Conservation (phyloP, 208 protist genomes). For the Acanthamoeba royreba region DNA sequence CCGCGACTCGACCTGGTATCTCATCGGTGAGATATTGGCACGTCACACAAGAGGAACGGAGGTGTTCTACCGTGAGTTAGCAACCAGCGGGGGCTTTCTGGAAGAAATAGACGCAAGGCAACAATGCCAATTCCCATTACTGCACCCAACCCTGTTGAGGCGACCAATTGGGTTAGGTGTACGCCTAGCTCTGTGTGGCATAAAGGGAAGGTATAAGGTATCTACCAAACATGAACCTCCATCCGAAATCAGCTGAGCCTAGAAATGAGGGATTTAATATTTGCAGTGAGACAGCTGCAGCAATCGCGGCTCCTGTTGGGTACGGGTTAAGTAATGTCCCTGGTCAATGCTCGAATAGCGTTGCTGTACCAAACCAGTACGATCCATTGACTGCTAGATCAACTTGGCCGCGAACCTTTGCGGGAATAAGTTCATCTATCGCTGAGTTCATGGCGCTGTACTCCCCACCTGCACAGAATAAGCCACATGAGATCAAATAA, state of each 20-base stretch:
- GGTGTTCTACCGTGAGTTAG: not conserved
- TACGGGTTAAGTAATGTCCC: not conserved
- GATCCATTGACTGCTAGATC: constrained; percentile 29
- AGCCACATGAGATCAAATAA: too few relatives aligned
- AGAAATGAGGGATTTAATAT: not conserved
- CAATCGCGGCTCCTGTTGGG: not conserved
- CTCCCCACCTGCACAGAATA: not conserved
- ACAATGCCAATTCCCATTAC: not conserved
- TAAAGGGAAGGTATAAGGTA: not conserved
- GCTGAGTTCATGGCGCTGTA: not conserved
- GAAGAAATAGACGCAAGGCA: not conserved
- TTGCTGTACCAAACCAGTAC: not conserved
- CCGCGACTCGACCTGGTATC: not conserved
- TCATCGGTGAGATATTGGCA: not conserved
- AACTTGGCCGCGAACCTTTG: not conserved
- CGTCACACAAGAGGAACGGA: not conserved
- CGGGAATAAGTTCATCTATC: not conserved
- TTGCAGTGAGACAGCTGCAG: not conserved
- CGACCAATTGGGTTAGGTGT: not conserved
- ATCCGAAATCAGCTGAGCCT: constrained; percentile 18
- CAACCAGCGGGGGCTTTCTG: not conserved
- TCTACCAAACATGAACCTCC: constrained; percentile 1
- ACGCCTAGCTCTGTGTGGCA: not conserved
- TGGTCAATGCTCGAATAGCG: not conserved
- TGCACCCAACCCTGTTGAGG: not conserved